Conservation (phyloP, 2,329 filamentous ascomycete species). For the Penicillium freii region DNA sequence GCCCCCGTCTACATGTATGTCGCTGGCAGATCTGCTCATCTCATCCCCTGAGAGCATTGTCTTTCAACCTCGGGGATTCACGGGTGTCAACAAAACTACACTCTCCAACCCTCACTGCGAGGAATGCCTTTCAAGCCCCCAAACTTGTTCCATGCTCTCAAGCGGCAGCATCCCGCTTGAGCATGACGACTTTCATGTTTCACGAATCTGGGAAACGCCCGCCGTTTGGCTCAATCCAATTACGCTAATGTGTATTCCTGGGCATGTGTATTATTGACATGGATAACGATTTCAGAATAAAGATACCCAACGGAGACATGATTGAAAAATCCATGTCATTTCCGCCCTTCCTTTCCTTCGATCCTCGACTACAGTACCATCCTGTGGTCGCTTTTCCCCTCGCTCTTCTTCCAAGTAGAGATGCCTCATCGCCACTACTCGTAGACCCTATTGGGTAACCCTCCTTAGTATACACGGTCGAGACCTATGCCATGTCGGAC, state of each 20-base stretch:
- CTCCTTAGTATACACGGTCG: conserved; percentile 47
- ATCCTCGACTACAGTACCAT: neutral
- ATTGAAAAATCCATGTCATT: conserved; percentile 3
- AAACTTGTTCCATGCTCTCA: neutral
- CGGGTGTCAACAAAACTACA: neutral
- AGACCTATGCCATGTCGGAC: conserved; percentile 41
- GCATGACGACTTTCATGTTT: neutral
- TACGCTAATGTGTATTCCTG: neutral
- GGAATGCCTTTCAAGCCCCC: neutral
- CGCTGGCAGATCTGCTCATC: neutral
- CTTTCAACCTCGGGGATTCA: neutral
- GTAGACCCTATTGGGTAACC: conserved; percentile 14
- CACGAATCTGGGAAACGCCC: neutral
- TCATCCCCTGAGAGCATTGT: neutral
- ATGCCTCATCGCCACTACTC: neutral
- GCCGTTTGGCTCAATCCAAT: neutral
- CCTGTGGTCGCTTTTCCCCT: neutral
- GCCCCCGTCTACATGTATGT: neutral
- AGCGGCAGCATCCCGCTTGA: neutral
- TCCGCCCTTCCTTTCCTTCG: neutral
- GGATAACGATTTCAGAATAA: conserved; percentile 6
- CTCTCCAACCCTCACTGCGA: neutral
- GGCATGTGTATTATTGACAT: conserved; percentile 1
- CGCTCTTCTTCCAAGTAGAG: neutral
- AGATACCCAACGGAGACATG: conserved; percentile 11